phyloP scores from a whole-genome alignment of 1,284 basidiomycete genomes.

The Meira nashicola region DNA sequence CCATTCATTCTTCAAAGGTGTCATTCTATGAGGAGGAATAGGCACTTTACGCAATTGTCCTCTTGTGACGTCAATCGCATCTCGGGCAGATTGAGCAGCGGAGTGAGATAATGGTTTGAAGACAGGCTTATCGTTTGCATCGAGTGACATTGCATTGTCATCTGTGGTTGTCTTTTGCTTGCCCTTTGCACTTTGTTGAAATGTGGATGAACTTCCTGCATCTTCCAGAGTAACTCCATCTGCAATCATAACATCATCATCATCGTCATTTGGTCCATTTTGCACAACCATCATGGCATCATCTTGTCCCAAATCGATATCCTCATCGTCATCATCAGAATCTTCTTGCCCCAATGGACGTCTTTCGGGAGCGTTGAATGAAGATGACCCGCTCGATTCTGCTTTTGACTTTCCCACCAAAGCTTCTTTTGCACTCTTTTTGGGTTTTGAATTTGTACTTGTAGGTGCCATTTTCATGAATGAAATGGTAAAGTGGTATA shows the following conservation, averaged over 20 bases:
- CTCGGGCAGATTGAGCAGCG: constrained; percentile 8
- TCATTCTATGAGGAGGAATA: constrained; percentile 94
- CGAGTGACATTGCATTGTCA: constrained; percentile 12
- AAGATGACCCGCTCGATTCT: too few relatives aligned
- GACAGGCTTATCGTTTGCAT: constrained; percentile 8
- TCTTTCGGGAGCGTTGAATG: not conserved
- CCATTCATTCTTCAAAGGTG: constrained; percentile 95
- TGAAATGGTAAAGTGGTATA: too few relatives aligned
- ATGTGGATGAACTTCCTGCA: not conserved
- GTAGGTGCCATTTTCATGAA: too few relatives aligned
- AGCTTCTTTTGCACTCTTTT: too few relatives aligned
- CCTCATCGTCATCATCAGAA: not conserved
- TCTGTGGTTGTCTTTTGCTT: constrained; percentile 4
- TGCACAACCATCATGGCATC: not conserved
- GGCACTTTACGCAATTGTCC: constrained; percentile 59
- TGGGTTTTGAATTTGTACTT: too few relatives aligned
- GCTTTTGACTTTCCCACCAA: too few relatives aligned
- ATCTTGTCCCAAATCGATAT: not conserved
- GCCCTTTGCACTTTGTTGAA: not conserved
- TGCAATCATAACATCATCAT: constrained; percentile 5
- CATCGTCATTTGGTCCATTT: not conserved
- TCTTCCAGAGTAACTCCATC: not conserved
- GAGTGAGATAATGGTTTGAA: constrained; percentile 13
- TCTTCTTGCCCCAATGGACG: constrained; percentile 6
- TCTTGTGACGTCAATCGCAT: constrained; percentile 2